Evolutionary conservation across 768 basidiomycete species (phyloP), one percentile per base, ranked within the genome.

Genomic region (Dioszegia hungarica): DNA sequence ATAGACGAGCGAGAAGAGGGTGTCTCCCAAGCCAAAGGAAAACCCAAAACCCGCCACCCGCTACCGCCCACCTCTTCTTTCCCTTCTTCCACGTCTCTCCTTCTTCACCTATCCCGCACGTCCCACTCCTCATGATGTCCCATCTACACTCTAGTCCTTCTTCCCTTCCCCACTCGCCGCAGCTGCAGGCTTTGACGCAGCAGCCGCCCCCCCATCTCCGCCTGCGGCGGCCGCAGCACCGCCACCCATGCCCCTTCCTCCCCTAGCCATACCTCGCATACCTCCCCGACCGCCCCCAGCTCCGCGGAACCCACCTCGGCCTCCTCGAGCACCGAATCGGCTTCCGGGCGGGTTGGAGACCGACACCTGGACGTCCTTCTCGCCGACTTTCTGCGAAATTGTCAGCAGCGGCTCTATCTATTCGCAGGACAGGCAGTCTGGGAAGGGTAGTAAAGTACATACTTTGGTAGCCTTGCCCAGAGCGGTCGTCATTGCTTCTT

Each of bases 401-500:
- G 34, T 60, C 56, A 57, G 53, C 43, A 11, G 5, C 12, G 36
- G 12, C 24, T 27, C 33, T 34, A 4, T 5, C 29, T 33, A n/a
- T n/a, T n/a, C n/a, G n/a, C n/a, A n/a, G n/a, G n/a, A n/a, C n/a
- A n/a, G n/a, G n/a, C n/a, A n/a, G n/a, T n/a, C n/a, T n/a, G n/a
- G n/a, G n/a, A n/a, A n/a, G n/a, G n/a, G n/a, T n/a, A n/a, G n/a
- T n/a, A n/a, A n/a, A n/a, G n/a, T n/a, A 57, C 81, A 56, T 61
- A 90, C 90, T 75, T 85, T 84, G 24, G 81, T 82, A 61, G 88
- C 86, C 66, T 85, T 87, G 41, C 83, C 85, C 20, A 93, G 77
- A 0, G 86, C 91, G 19, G 80, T 82, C 64, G 84, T 88, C 88
- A 92, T 89, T 10, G 85, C 80, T 43, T 87, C 88, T 67, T 93